phyloP scores from a whole-genome alignment of 495 filamentous ascomycete genomes.

The Penicillium desertorum region DNA sequence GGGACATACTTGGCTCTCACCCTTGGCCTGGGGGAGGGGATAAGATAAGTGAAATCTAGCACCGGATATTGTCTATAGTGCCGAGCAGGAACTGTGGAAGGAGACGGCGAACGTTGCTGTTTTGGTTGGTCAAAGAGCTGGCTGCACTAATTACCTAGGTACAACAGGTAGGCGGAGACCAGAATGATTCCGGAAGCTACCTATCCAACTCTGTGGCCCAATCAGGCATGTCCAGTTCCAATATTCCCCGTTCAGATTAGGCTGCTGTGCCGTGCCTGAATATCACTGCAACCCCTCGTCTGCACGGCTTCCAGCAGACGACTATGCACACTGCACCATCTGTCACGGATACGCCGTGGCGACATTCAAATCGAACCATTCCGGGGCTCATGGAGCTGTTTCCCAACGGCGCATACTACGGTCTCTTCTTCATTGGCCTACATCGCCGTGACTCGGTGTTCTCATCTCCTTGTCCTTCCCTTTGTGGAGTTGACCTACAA shows the following conservation, averaged over 20 bases:
- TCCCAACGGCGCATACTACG: not conserved
- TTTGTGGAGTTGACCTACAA: not conserved
- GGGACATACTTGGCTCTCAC: not conserved
- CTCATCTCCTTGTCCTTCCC: not conserved
- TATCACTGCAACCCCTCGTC: constrained; percentile 2
- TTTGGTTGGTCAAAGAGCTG: not conserved
- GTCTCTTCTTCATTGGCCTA: not conserved
- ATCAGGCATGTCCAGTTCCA: not conserved
- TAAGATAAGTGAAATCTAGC: not conserved
- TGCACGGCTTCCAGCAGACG: not conserved
- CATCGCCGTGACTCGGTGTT: not conserved
- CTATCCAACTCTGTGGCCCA: not conserved
- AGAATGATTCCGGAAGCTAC: not conserved
- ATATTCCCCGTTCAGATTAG: constrained; percentile 18
- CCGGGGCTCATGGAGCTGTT: not conserved
- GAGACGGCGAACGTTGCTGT: not conserved
- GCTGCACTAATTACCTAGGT: not conserved
- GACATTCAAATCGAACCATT: not conserved
- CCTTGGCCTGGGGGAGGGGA: not conserved
- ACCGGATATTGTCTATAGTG: not conserved
- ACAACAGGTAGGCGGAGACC: not conserved
- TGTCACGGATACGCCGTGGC: not conserved
- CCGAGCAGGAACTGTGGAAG: not conserved
- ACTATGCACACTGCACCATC: not conserved
- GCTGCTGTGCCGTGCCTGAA: constrained; percentile 19